phyloP scores from a whole-genome alignment of 2,329 filamentous ascomycete species.

The Trichoderma polysporum region DNA sequence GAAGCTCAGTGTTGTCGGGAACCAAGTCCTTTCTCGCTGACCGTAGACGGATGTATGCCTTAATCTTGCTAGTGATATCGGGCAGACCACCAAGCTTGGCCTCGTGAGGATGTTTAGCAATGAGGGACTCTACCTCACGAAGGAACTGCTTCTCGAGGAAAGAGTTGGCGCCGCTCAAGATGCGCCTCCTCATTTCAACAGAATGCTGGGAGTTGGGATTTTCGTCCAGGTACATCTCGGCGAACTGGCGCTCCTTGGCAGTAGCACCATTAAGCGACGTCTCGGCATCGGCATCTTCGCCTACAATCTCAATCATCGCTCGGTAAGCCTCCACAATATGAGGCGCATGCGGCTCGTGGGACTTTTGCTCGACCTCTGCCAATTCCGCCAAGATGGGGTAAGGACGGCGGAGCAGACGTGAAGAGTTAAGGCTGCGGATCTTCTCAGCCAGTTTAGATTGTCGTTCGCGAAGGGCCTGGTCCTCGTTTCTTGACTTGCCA shows the following conservation, averaged over 20 bases:
- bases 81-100: slow-evolving; percentile 88
- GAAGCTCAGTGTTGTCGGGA: slow-evolving; percentile 75
- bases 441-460: slow-evolving; percentile 78
- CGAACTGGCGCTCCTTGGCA: slow-evolving; percentile 73
- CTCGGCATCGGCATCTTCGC: slow-evolving; percentile 64
- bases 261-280: slow-evolving; percentile 61
- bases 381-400: slow-evolving; percentile 78
- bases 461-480: slow-evolving; percentile 78
- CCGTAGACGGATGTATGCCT: slow-evolving; percentile 84
- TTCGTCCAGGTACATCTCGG: slow-evolving; percentile 74
- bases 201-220: slow-evolving; percentile 62
- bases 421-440: slow-evolving; percentile 74
- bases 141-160: slow-evolving; percentile 84
- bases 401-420: slow-evolving; percentile 62
- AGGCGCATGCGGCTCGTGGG: slow-evolving; percentile 67
- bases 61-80: slow-evolving; percentile 84
- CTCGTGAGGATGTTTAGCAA: slow-evolving; percentile 82
- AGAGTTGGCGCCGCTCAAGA: slow-evolving; percentile 73
- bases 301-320: slow-evolving; percentile 75
- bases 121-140: slow-evolving; percentile 70
- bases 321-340: slow-evolving; percentile 81
- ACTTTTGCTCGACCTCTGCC: slow-evolving; percentile 67
- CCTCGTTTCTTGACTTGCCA: slow-evolving; percentile 55
- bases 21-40: slow-evolving; percentile 79
- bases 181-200: slow-evolving; percentile 70